Conservation (phyloP, 1,284 basidiomycete genomes). For the Sporisorium sorghi region DNA sequence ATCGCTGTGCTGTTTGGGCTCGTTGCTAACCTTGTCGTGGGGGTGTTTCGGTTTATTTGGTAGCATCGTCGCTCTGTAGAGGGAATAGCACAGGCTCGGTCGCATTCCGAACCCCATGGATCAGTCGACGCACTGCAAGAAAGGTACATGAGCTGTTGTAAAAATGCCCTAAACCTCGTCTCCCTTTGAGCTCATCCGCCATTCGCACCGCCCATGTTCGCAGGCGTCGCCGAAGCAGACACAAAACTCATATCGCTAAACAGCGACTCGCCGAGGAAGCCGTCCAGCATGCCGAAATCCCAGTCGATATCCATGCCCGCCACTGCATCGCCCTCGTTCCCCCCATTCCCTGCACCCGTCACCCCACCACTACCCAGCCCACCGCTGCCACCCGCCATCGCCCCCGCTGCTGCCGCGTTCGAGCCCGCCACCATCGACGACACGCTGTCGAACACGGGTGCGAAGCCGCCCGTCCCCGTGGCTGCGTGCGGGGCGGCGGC, state of each 20-base stretch:
- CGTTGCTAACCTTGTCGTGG: conserved; percentile 40
- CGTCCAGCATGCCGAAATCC: conserved; percentile 51
- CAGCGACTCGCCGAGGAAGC: conserved; percentile 42
- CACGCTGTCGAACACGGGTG: background rate
- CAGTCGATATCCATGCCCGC: conserved; percentile 30
- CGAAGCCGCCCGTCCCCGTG: no score
- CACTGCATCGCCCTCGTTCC: background rate
- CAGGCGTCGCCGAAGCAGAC: conserved; percentile 20
- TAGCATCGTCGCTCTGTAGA: background rate
- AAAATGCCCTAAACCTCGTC: no score
- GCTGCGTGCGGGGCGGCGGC: conserved; percentile 3
- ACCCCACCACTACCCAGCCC: background rate
- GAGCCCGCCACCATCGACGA: conserved; percentile 3
- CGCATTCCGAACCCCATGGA: no score
- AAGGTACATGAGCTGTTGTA: no score
- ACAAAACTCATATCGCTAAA: conserved; percentile 56
- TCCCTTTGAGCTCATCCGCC: no score
- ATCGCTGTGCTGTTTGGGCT: conserved; percentile 37
- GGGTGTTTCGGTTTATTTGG: conserved; percentile 44
- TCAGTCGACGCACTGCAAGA: no score
- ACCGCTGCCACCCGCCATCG: background rate
- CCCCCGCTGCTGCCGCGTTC: conserved; percentile 8
- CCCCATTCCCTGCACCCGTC: background rate
- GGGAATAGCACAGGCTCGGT: no score
- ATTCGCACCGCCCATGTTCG: background rate